Base-by-base conservation (phyloP, 2,329 filamentous ascomycete genomes). In the Penicillium paneum region DNA sequence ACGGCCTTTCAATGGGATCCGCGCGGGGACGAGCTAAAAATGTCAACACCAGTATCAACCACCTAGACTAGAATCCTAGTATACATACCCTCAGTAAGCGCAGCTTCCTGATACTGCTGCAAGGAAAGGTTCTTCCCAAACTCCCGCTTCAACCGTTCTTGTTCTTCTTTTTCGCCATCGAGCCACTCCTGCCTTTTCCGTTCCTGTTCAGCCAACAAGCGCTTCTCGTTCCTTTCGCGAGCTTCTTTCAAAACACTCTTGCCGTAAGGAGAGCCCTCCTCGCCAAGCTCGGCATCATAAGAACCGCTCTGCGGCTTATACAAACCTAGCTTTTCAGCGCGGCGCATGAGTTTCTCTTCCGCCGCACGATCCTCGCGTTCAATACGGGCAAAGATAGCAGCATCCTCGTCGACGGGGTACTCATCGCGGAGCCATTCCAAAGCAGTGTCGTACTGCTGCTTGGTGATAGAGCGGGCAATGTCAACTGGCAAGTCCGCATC, bases 111-210 rank as follows among this genome's bases (percentile, higher is more conserved):
- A 47, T 68, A 73, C 44, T 69, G 68, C 56, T 73, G 69, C 48
- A 76, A 55, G 24, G 67, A 63, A 32, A 67, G 75, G 52, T 71
- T 74, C 49, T 64, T 67, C 48, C 68, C 64, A 17, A 71, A 49
- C 47, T 69, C 66, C 17, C 58, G 66, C 54, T 64, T 61, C 36
- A 72, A 21, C 41, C 63, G 66, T 54, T 74, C 72, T 12, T 62
- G 64, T 35, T 76, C 69, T 56, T 70, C 66, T 29, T 76, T 74
- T 59, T 83, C 82, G n/a, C 77, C 77, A 10, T 74, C 68, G 28
- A 82, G 74, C 80, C 82, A 84, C 51, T 75, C 70, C 42, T 74
- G 75, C 38, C 79, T 79, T 61, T 81, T 76, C 39, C 67, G 63
- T 58, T 78, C 74, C 66, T 82, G 76, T 54, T 79, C 71, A 10